A percentile compares a stretch with the other conserved stretches of the same genome.
Evolutionary conservation across 1,284 basidiomycete genomes (phyloP).

Genomic region (Trichosporon inkin): DNA sequence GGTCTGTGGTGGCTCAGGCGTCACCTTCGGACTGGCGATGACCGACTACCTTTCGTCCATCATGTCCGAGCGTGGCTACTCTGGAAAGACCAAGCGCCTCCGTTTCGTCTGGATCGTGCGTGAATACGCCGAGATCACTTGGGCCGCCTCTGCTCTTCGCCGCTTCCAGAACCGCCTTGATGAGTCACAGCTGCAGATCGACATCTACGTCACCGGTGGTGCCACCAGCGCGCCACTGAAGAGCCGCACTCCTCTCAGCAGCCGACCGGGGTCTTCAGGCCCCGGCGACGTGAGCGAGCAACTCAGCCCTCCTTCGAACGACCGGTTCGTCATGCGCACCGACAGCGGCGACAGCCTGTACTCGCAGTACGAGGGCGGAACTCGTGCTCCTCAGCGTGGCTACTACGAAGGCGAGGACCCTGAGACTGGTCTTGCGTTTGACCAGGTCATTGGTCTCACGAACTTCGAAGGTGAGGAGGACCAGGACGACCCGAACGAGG

Average conservation of each 20-base stretch:
- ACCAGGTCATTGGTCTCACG: slow-evolving; percentile 59
- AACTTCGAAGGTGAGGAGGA: slow-evolving; percentile 80
- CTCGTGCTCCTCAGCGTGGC: neutral
- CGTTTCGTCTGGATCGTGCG: slow-evolving; percentile 80
- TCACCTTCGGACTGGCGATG: slow-evolving; percentile 69
- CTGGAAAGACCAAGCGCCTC: slow-evolving; percentile 59
- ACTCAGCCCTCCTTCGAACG: slow-evolving; percentile 4
- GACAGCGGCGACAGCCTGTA: slow-evolving; percentile 2
- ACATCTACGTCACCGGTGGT: slow-evolving; percentile 71
- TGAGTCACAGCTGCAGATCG: slow-evolving; percentile 61
- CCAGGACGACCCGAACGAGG: slow-evolving; percentile 64
- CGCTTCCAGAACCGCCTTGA: slow-evolving; percentile 62
- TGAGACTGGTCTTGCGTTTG: slow-evolving; percentile 5
- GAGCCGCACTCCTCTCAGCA: slow-evolving; percentile 2
- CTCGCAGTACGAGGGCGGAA: slow-evolving; percentile 1
- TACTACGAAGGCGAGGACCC: slow-evolving; percentile 16
- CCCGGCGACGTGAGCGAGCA: neutral
- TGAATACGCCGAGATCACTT: slow-evolving; percentile 76
- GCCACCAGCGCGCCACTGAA: neutral
- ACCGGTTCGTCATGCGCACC: neutral
- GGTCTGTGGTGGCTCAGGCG: slow-evolving; percentile 73
- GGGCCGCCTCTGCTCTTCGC: slow-evolving; percentile 68
- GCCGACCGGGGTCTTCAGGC: neutral
- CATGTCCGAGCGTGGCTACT: slow-evolving; percentile 42
- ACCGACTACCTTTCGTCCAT: slow-evolving; percentile 67